These are phyloP conservation scores for Laburnicola sp. DNA, from an alignment of 2,329 filamentous ascomycete genomes.

Conservation along the genomic window DNA sequence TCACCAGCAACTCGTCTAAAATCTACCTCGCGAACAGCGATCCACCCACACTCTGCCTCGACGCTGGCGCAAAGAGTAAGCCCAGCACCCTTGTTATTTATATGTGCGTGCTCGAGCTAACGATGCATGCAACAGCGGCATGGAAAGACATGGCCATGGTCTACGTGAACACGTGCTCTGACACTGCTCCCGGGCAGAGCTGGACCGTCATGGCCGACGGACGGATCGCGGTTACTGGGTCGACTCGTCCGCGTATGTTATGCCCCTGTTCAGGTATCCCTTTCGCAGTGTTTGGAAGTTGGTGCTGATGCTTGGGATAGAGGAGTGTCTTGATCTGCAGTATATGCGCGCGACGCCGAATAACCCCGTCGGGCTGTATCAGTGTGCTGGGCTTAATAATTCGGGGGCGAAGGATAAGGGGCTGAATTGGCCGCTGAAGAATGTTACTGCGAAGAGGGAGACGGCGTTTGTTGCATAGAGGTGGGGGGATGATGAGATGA, in stretches of 20 bases:
- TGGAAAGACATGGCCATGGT: constrained; percentile 41
- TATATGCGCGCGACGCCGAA: constrained; percentile 35
- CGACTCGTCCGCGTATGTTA: no score
- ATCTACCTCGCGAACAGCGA: constrained; percentile 33
- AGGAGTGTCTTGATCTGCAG: constrained; percentile 39
- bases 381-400: constrained; percentile 35
- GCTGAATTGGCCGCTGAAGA: constrained; percentile 38
- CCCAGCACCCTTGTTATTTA: background rate
- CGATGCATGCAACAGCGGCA: constrained; percentile 14
- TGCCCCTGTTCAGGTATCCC: no score
- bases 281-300: no score
- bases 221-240: constrained; percentile 27
- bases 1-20: constrained; percentile 27
- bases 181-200: constrained; percentile 27
- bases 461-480: background rate
- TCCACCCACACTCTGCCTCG: constrained; percentile 30
- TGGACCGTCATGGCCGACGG: constrained; percentile 36
- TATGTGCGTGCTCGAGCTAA: background rate
- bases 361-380: constrained; percentile 39
- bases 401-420: constrained; percentile 38
- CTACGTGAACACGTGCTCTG: constrained; percentile 29
- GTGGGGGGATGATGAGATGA: background rate
- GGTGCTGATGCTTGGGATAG: no score
- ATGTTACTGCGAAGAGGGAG: constrained; percentile 16
- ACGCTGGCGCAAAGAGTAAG: constrained; percentile 32